These are phyloP conservation scores for Cercospora beticola DNA, from an alignment of 2,329 filamentous ascomycete genomes.

Conservation along the genomic window DNA sequence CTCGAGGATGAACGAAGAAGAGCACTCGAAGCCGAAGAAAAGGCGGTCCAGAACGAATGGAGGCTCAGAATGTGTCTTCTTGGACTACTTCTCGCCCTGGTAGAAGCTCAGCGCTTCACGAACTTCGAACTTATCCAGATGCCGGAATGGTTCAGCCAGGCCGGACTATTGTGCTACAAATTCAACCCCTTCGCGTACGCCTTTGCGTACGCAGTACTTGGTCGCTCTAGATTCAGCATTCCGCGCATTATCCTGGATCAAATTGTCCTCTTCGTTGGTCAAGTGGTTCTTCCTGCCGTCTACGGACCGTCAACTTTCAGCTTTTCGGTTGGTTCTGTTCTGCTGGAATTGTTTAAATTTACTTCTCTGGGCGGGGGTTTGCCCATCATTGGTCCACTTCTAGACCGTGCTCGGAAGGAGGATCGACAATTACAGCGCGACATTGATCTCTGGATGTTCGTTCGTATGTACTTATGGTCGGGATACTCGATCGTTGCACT, in stretches of 20 bases:
- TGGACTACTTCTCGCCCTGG: neutral
- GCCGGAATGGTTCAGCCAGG: neutral
- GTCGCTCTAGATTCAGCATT: neutral
- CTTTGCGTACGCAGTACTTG: neutral
- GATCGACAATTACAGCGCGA: neutral
- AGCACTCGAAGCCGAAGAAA: neutral
- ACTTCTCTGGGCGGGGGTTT: neutral
- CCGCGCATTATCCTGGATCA: neutral
- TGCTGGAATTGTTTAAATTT: neutral
- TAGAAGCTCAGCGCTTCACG: neutral
- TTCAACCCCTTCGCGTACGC: neutral
- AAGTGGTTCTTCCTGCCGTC: neutral
- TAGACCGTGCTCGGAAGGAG: neutral
- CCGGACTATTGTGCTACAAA: neutral
- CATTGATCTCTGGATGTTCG: neutral
- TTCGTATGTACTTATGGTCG: neutral
- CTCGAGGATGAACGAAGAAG: neutral
- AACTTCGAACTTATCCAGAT: neutral
- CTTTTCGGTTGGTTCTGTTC: neutral
- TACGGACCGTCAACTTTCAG: neutral
- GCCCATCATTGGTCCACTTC: neutral
- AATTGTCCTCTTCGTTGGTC: neutral
- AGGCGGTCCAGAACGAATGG: neutral
- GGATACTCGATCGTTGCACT: neutral
- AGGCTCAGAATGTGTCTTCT: neutral